A percentile compares a stretch with the other conserved stretches of the same genome.
Evolutionary conservation across 1,284 basidiomycete genomes (phyloP).

Genomic region (Ceratobasidium theobromae): DNA sequence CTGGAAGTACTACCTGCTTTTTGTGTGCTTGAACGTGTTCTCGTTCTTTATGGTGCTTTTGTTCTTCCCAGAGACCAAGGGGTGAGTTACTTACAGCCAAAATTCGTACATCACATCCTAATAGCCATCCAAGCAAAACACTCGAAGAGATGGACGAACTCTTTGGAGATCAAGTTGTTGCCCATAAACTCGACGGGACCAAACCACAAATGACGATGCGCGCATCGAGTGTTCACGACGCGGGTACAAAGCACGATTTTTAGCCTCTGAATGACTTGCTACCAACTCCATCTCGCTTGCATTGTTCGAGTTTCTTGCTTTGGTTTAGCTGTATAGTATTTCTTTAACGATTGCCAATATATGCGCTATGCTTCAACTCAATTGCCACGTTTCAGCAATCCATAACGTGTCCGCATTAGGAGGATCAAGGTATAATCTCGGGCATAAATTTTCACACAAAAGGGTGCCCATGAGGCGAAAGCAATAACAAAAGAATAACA

Average conservation of each 20-base stretch:
- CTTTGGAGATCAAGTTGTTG: slow-evolving; percentile 22
- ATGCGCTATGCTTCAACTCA: too few species aligned
- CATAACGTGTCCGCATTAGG: too few species aligned
- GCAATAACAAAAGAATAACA: background rate
- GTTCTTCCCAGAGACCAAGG: slow-evolving; percentile 27
- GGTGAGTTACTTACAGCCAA: background rate
- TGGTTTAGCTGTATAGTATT: background rate
- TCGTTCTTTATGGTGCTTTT: slow-evolving; percentile 25
- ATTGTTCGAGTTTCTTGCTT: background rate
- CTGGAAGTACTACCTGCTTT: slow-evolving; percentile 20
- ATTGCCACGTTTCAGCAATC: too few species aligned
- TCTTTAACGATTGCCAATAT: too few species aligned
- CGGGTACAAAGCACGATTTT: background rate
- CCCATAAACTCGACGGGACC: background rate
- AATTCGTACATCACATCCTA: background rate
- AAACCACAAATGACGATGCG: background rate
- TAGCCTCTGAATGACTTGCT: background rate
- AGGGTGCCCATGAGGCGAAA: background rate
- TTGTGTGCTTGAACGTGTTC: slow-evolving; percentile 25
- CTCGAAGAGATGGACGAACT: slow-evolving; percentile 23
- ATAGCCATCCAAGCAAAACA: background rate
- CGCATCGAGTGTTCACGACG: background rate
- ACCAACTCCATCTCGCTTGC: background rate
- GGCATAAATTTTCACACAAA: background rate
- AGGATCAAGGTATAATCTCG: background rate